Percentiles rank a stretch among this genome's conserved stretches.
These are phyloP conservation scores for Solanum lycopersicoides DNA, from an alignment of 257 asterid species.

Conservation along the genomic window DNA sequence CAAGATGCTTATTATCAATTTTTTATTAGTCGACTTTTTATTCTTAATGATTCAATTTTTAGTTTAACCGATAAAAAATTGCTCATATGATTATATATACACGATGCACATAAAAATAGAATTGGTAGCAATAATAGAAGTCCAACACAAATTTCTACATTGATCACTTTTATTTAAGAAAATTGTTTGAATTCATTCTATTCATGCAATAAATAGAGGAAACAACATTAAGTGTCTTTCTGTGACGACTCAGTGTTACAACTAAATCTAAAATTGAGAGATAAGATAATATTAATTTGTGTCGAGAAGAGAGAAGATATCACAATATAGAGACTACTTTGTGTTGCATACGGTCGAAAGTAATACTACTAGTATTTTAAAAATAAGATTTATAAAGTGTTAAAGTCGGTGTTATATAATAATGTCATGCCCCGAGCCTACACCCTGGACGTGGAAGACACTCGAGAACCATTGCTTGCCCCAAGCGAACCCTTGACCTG, in stretches of 20 bases:
- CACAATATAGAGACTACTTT: neutral
- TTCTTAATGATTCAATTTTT: neutral
- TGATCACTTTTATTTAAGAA: neutral
- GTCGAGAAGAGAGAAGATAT: neutral
- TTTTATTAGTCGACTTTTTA: no score
- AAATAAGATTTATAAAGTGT: neutral
- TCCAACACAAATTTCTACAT: neutral
- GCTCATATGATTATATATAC: neutral
- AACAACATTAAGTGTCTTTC: neutral
- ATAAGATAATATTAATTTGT: neutral
- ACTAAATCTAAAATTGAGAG: neutral
- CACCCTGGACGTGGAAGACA: no score
- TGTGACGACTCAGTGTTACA: neutral
- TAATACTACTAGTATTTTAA: neutral
- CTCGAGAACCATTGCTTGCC: no score
- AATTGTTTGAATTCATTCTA: neutral
- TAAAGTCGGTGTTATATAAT: no score
- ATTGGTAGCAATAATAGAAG: neutral
- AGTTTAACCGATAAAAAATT: no score
- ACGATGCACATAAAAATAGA: neutral
- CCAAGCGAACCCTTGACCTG: no score
- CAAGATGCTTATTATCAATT: neutral
- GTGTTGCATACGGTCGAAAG: neutral
- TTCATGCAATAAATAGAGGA: neutral
- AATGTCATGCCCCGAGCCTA: no score